Conservation (phyloP, 441 rosid genomes). For the Daphne laureola region DNA sequence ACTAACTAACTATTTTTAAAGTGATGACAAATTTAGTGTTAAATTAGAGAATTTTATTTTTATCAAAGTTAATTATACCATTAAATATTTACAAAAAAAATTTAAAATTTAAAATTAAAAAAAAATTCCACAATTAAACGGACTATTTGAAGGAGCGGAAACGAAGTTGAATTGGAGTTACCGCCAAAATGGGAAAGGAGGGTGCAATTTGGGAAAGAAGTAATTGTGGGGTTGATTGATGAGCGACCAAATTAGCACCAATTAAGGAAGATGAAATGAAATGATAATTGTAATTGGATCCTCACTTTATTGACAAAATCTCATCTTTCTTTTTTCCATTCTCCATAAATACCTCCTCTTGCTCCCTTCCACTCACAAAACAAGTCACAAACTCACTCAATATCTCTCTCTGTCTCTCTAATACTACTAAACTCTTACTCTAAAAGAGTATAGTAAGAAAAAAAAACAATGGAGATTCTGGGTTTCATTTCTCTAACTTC, state of each 20-base stretch:
- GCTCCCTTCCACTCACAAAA: conserved; percentile 19
- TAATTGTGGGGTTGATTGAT: conserved; percentile 3
- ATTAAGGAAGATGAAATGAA: conserved; percentile 28
- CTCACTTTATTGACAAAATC: conserved; percentile 26
- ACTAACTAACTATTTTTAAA: too few relatives aligned
- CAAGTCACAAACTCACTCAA: conserved; percentile 1
- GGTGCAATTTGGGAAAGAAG: neutral
- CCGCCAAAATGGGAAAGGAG: conserved; percentile 11
- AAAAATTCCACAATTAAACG: too few relatives aligned
- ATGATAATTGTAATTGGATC: conserved; percentile 16
- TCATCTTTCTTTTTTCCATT: neutral
- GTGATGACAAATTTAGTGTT: too few relatives aligned
- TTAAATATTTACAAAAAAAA: too few relatives aligned
- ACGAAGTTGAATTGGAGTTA: neutral
- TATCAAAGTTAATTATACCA: too few relatives aligned
- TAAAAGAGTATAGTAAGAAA: neutral
- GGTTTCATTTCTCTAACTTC: conserved; percentile 9
- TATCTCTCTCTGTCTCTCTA: neutral
- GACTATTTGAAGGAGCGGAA: too few relatives aligned
- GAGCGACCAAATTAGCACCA: conserved; percentile 20
- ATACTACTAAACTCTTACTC: too few relatives aligned
- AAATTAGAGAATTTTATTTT: too few relatives aligned
- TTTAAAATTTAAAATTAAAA: too few relatives aligned
- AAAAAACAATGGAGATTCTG: conserved; percentile 19
- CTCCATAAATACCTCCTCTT: conserved; percentile 34